phyloP scores from a whole-genome alignment of 163 green algal genomes.

The Coccomyxa subellipsoidea region DNA sequence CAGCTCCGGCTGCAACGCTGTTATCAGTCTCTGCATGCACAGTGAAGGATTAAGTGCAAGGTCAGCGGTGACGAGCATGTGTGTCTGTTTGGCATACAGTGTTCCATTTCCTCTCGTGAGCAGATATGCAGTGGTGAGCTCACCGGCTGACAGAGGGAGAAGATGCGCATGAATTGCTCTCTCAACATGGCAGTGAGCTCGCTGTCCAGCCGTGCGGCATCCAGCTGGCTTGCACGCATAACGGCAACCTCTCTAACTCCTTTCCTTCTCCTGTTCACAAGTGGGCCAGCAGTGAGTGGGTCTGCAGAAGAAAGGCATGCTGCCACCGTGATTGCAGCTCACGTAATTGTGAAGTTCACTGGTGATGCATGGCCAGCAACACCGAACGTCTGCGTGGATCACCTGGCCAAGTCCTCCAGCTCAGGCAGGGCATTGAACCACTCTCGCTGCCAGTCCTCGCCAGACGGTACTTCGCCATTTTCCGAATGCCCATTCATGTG shows the following conservation, averaged over 20 bases:
- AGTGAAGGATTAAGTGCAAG: no score
- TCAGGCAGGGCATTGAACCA: constrained; percentile 31
- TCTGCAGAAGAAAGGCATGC: no score
- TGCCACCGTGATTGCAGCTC: no score
- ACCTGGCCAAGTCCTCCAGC: constrained; percentile 36
- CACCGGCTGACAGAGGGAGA: constrained; percentile 52
- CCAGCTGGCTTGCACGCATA: constrained; percentile 80
- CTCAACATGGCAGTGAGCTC: constrained; percentile 78
- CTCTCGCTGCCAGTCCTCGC: constrained; percentile 31
- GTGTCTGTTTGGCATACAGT: no score
- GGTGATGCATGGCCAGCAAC: no score
- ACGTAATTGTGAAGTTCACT: no score
- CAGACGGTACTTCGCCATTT: not conserved
- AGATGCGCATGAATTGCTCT: constrained; percentile 69
- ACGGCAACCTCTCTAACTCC: constrained; percentile 37
- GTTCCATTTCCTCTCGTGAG: no score
- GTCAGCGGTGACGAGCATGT: no score
- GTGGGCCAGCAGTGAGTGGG: no score
- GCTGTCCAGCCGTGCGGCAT: constrained; percentile 75
- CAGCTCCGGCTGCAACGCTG: constrained; percentile 67
- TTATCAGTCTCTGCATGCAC: constrained; percentile 44
- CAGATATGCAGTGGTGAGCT: no score
- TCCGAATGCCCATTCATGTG: not conserved
- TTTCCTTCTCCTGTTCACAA: constrained; percentile 18
- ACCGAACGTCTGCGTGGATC: not conserved